Conservation (phyloP, 2,329 filamentous ascomycete species). For the Daldinia eschscholtzii region DNA sequence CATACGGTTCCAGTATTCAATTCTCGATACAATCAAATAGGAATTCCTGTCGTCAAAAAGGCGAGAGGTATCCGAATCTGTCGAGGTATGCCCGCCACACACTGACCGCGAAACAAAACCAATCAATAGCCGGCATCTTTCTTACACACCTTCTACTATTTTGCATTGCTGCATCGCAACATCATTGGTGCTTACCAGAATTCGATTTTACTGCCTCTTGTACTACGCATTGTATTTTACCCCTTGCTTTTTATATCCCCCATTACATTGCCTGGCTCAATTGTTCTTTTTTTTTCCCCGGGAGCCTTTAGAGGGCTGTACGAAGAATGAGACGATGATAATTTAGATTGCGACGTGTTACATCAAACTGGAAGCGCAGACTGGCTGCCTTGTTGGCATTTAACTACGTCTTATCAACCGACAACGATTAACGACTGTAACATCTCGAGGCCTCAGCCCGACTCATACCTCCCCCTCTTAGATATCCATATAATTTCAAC, state of each 20-base stretch:
- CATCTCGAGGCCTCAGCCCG: conserved; percentile 30
- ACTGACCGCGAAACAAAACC: conserved; percentile 37
- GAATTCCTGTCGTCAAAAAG: conserved; percentile 16
- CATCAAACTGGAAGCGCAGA: conserved; percentile 36
- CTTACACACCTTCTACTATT: conserved; percentile 37
- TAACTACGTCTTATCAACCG: conserved; percentile 26
- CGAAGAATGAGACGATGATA: conserved; percentile 35
- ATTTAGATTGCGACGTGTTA: conserved; percentile 31
- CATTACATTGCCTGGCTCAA: conserved; percentile 30
- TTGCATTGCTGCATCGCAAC: conserved; percentile 36
- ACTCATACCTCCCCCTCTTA: conserved; percentile 28
- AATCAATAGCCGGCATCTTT: conserved; percentile 38
- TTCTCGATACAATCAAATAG: conserved; percentile 5
- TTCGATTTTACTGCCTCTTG: conserved; percentile 40
- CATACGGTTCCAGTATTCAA: conserved; percentile 20
- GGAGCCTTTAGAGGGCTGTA: conserved; percentile 21
- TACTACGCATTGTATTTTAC: conserved; percentile 34
- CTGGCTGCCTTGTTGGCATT: conserved; percentile 21
- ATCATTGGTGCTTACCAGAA: conserved; percentile 40
- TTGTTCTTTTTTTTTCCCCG: conserved; percentile 17
- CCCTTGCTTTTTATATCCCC: conserved; percentile 38
- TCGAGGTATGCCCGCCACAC: conserved; percentile 31
- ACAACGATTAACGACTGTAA: conserved; percentile 34
- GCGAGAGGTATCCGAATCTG: conserved; percentile 22
- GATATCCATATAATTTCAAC: conserved; percentile 30